Percentiles rank a stretch among this genome's conserved stretches.
phyloP scores from a whole-genome alignment of 495 filamentous ascomycete species.

The Neurospora cerealis region DNA sequence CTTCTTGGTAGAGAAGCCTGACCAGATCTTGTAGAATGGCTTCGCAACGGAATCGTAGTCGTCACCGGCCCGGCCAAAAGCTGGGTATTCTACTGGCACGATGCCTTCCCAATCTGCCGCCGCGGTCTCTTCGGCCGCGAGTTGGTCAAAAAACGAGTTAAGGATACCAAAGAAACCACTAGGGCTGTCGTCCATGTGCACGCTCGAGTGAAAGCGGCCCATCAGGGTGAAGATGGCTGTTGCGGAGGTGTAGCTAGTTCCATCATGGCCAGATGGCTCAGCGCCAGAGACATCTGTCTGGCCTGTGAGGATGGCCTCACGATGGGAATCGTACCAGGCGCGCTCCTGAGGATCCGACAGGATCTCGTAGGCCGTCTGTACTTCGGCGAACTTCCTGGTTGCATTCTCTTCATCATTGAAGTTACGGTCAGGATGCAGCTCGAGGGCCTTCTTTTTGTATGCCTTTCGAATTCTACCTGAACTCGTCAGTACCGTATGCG shows the following conservation, averaged over 20 bases:
- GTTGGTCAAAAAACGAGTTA: conserved; percentile 60
- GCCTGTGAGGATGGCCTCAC: conserved; percentile 66
- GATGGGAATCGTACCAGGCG: conserved; percentile 95
- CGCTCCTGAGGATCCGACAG: conserved; percentile 92
- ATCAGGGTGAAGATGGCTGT: conserved; percentile 66
- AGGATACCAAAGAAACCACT: conserved; percentile 76
- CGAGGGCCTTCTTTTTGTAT: conserved; percentile 81
- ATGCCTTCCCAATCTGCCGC: conserved; percentile 59
- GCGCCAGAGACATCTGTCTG: conserved; percentile 38
- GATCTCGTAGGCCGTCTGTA: conserved; percentile 89
- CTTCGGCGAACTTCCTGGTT: conserved; percentile 77
- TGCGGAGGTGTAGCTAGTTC: conserved; percentile 61
- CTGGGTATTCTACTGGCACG: conserved; percentile 52
- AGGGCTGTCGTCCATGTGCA: conserved; percentile 66
- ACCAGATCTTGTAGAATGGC: conserved; percentile 77
- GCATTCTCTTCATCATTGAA: conserved; percentile 73
- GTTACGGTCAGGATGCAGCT: conserved; percentile 93
- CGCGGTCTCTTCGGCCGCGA: conserved; percentile 71
- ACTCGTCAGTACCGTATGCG: conserved; percentile 1
- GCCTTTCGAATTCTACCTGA: conserved; percentile 75
- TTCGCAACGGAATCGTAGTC: conserved; percentile 61
- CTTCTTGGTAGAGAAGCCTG: conserved; percentile 72
- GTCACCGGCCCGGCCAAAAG: conserved; percentile 64
- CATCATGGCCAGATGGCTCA: conserved; percentile 45
- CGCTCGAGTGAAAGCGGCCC: conserved; percentile 61